Evolutionary conservation across 495 filamentous ascomycete species (phyloP), one percentile per base, ranked within the genome.

Genomic region (Aspergillus funiculosus): DNA sequence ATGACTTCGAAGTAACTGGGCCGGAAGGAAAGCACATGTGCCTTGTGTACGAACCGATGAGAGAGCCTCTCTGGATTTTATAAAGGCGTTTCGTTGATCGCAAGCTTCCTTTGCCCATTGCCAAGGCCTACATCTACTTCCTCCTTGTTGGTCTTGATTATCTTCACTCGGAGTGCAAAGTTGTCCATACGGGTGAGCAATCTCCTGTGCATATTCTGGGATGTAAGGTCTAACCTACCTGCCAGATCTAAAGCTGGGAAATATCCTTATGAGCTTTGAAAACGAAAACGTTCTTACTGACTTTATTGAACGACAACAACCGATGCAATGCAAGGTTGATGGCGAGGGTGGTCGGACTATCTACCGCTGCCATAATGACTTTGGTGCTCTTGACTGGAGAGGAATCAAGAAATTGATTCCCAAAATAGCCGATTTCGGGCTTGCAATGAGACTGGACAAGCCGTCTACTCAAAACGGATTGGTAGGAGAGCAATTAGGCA

Each of bases 361-460:
- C 24, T 52, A 52, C 20, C 50, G 42, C 38, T 42, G 50, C 14
- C 37, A 43, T 13, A 50, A 50, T 20, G 32, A 61, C 29, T 66
- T 66, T 46, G 62, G 62, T 24, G 38, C 43, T 31, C 27, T 64
- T 8, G 36, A 49, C 15, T 10, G 1, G 17, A 54, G 48, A 36
- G 36, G 39, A 25, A 29, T 49, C 9, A 43, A 44, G 9, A 59
- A 54, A 15, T 38, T 56, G 20, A 21, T 20, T 22, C 53, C 52
- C 50, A 87, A 89, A 68, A 87, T 89, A 50, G 85, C 82, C 61
- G 86, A 89, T 68, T 89, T 91, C 60, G 86, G 86, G 37, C 68
- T 87, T 8, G 86, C 86, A 2, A 78, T 83, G 56, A 82, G 82
- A 27, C 53, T 54, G 21, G 45, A 61, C 29, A 11, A 46, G 22